Base-by-base conservation (phyloP, 176 grass and related monocot genomes). In the Elymus sibiricus region DNA sequence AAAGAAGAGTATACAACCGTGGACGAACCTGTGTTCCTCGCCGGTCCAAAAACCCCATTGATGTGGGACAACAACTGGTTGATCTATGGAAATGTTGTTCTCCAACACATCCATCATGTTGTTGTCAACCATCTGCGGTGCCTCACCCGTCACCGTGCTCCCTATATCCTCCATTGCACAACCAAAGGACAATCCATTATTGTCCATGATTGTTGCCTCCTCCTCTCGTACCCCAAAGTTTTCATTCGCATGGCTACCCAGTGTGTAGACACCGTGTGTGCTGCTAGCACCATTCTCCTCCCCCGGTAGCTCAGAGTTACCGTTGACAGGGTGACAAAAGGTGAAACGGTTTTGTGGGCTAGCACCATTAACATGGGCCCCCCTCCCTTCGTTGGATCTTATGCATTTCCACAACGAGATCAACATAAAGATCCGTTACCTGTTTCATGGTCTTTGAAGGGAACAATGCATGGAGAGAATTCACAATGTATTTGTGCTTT, bases 11-110 rank as follows among this genome's bases (percentile, higher is more conserved):
- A 53, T n/a, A 84, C 25, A 31, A 77, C 46, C 14, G 5, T 10
- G 24, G 5, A 38, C 32, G 39, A 22, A 86, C 84, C 73, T 87
- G 43, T 87, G 84, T 61, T 87, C 89, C 3, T 79, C 89, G 1
- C 5, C 16, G 17, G 49, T 19, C 49, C 79, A 90, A 72, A 77
- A 82, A 64, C 39, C 63, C 49, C 63, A 12, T 8, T 29, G 11
- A 40, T 62, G 69, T 27, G 80, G 66, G 58, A 35, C 53, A 74
- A 1, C 35, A 12, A 14, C 9, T 75, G 7, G 53, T 9, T 32
- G 38, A n/a, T 14, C 24, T 9, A 19, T 39, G 35, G 16, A 2
- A 47, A 51, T 51, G 19, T 15, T 21, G 17, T 62, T 83, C 55
- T 15, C 53, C 25, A 15, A 14, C n/a, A 31, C 24, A 16, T 3